Base-by-base conservation (phyloP, 345 rosid species). In the Isatis tinctoria region DNA sequence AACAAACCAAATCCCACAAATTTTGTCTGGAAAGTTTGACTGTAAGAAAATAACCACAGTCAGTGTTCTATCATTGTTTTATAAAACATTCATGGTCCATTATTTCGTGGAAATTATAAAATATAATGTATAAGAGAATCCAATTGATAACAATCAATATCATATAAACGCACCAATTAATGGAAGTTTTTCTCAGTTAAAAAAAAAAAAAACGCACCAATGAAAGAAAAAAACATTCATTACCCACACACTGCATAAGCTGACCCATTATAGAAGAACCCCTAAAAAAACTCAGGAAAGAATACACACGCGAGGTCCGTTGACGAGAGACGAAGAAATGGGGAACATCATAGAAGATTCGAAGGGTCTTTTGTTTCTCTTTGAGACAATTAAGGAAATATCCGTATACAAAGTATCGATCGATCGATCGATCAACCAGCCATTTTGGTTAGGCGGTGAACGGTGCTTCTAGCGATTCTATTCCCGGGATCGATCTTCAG, bases 391-490 rank as follows among this genome's bases (percentile, higher is more conserved):
- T 3, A 64, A 22, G 36, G 36, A 49, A 3, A 44, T 60, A 60
- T 68, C 8, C 0, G 26, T 58, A 37, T 63, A 64, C n/a, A 37
- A 36, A 30, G 56, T 24, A 8, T 45, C 24, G 24, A 22, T 22
- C 24, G 33, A 12, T 45, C 20, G 6, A 35, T 20, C 10, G 18
- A 74, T 74, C 54, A 91, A 33, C 53, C 89, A 17, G 89, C 96
- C 97, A 95, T 86, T 82, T 90, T 81, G 57, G 83, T 80, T 83
- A 95, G 77, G 64, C 99, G 99, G 54, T 95, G 97, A 80, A 95
- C 70, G 5, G 99, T 95, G 82, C 99, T 95, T 84, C 93, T 92
- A 5, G 99, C 99, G 52, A 92, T 76, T 82, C 99, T 82, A 79
- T 95, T 95, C 20, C 70, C 69, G 0, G 99, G 97, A 76, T 95